Base-by-base conservation (phyloP, 2,329 filamentous ascomycete genomes). In the Aspergillus ruber region DNA sequence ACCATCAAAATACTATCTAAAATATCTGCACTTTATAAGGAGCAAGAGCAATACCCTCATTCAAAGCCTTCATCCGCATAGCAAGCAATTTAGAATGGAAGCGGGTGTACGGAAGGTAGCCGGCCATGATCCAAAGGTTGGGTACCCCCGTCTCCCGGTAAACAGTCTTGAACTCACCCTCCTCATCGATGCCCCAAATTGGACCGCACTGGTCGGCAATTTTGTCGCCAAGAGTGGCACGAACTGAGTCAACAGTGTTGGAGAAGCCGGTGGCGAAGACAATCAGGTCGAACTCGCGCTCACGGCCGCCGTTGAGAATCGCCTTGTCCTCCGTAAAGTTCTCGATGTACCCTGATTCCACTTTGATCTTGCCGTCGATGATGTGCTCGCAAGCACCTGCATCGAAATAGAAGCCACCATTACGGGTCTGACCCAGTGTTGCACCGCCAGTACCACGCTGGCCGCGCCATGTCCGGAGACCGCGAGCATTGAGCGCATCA, bases 81-180 rank as follows among this genome's bases (percentile, higher is more conserved):
- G 66, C 66, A 27, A 69, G 47, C n/a, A 61, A 40, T 48, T 61
- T 66, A 3, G 67, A 69, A 44, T 60, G 58, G 50, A 62, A 70
- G 6, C 67, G 59, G 29, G 62, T 65, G 44, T 60, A 54, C 6
- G 62, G 63, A 35, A 70, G 57, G 50, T 56, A 65, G 2, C 67
- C 67, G 39, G 65, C 67, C 57, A 69, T 63, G 45, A 70, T 58
- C 67, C 67, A 70, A 25, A 70, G 54, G 25, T 64, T 63, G 3
- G 57, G 58, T 15, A 68, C 65, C 2, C 67, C 67, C 3, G 55
- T 68, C 48, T 63, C 52, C 44, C 59, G 48, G 47, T 58, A 70
- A 2, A 60, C 65, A 1, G 59, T 60, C 44, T 54, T 58, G 20
- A 53, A 55, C 44, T 62, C 59, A n/a, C 59, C 59, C 32, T 62